Percentiles rank a stretch among this genome's conserved stretches.
phyloP scores from a whole-genome alignment of 192 early-diverging fungal genomes.

The Coemansia sp. region DNA sequence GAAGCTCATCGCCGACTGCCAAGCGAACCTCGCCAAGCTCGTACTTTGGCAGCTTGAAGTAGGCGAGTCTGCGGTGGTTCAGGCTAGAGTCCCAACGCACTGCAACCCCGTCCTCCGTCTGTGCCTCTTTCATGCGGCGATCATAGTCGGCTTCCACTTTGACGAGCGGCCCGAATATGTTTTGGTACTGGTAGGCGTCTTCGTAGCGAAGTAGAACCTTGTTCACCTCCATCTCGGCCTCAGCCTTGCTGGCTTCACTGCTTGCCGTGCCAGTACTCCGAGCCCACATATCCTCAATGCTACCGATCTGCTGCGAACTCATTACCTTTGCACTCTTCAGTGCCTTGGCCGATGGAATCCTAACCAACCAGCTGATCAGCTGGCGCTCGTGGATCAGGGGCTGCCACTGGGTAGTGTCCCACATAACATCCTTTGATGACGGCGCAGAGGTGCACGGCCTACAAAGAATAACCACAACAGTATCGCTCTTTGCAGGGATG shows the following conservation, averaged over 20 bases:
- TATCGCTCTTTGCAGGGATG: conserved; percentile 97
- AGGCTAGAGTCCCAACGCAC: conserved; percentile 98
- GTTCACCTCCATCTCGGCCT: conserved; percentile 72
- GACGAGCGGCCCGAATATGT: conserved; percentile 92
- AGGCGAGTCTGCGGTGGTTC: conserved; percentile 90
- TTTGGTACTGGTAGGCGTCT: conserved; percentile 97
- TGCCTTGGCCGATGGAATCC: conserved; percentile 83
- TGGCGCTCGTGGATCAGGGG: conserved; percentile 95
- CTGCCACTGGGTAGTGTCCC: conserved; percentile 97
- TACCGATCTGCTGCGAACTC: conserved; percentile 78
- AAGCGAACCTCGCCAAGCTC: conserved; percentile 87
- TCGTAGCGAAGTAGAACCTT: conserved; percentile 87
- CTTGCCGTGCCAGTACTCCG: conserved; percentile 70
- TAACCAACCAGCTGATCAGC: conserved; percentile 94
- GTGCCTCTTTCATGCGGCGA: conserved; percentile 83
- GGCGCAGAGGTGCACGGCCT: conserved; percentile 90
- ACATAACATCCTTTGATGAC: conserved; percentile 89
- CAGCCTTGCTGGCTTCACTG: conserved; percentile 76
- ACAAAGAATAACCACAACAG: conserved; percentile 96
- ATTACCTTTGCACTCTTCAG: conserved; percentile 83
- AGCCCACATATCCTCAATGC: conserved; percentile 91
- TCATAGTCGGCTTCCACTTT: conserved; percentile 96
- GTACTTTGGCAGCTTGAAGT: conserved; percentile 90
- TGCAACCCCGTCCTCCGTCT: conserved; percentile 92
- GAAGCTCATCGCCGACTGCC: conserved; percentile 93